Base-by-base conservation (phyloP, 2,329 filamentous ascomycete species). In the Colletotrichum incanum region DNA sequence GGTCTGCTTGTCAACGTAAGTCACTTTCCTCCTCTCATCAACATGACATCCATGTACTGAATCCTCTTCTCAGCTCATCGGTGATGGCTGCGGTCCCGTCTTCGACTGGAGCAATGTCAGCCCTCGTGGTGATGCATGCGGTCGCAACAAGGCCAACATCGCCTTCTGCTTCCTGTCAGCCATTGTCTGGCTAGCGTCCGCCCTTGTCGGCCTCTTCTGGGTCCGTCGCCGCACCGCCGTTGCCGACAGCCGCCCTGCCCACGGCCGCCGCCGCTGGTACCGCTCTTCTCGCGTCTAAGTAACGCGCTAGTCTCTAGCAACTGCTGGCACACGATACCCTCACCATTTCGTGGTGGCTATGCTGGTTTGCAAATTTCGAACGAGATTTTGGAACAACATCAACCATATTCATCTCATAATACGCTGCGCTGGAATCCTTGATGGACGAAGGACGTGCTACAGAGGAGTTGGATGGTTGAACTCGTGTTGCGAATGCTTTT, bases 81-180 rank as follows among this genome's bases (percentile, higher is more conserved):
- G 84, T 52, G 79, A 85, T 65, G 80, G 82, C 31, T 92, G 90
- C 76, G 89, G 89, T 45, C 80, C 83, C 74, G 80, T 89, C 73
- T 93, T 91, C 79, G 76, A 89, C 78, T 93, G 92, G 91, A 78
- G 79, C 72, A 85, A 86, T 63, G 84, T 93, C 71, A 78, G 82
- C 41, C 80, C 87, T 62, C 75, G 81, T 55, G 83, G 83, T 58
- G 83, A 85, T 74, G 79, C 80, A n/a, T 96, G 93, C 81, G 86
- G 89, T 70, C 88, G 90, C 76, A 93, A 90, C 88, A 94, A 93
- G 82, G 89, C 93, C 50, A 86, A 89, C 73, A 88, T 93, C 76
- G 92, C 92, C 5, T 94, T 95, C 78, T 84, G 87, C 60, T 95
- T 95, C 82, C 81, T 94, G 66, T 92, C 91, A 2, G 92, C 92